Evolutionary conservation across 176 grass and related monocot species (phyloP).

Genomic region (Calamus simplicifolius): DNA sequence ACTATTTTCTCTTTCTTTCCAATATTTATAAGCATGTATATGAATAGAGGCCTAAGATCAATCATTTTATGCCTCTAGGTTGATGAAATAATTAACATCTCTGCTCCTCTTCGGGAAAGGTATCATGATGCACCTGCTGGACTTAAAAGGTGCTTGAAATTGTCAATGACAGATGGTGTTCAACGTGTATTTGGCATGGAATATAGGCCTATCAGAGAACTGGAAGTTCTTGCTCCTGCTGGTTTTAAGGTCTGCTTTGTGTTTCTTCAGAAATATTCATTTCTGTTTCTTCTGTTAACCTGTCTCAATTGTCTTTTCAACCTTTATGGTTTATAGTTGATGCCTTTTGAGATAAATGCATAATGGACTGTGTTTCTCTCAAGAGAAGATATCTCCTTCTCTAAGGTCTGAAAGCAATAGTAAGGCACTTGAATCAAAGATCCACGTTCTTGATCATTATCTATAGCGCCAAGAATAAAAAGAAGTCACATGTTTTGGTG

Average conservation of each 20-base stretch:
- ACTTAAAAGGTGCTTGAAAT: constrained; percentile 73
- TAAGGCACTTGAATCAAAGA: no score
- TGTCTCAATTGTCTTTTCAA: constrained; percentile 2
- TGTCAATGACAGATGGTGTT: constrained; percentile 86
- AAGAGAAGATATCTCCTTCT: no score
- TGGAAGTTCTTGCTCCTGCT: constrained; percentile 75
- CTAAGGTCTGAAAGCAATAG: no score
- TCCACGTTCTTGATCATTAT: no score
- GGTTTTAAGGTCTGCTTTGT: constrained; percentile 75
- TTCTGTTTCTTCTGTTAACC: background rate
- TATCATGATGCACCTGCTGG: constrained; percentile 48
- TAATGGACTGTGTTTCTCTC: no score
- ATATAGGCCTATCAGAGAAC: constrained; percentile 76
- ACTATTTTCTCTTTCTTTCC: no score
- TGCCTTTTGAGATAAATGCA: no score
- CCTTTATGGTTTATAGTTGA: no score
- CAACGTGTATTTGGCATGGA: constrained; percentile 74
- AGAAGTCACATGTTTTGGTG: no score
- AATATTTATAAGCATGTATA: no score
- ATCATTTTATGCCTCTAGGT: constrained; percentile 34
- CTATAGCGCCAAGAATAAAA: no score
- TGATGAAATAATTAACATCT: constrained; percentile 83
- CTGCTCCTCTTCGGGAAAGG: constrained; percentile 74
- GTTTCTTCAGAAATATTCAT: background rate
- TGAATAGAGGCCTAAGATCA: no score